Conservation (phyloP, 257 asterid genomes). For the Plantago major region DNA sequence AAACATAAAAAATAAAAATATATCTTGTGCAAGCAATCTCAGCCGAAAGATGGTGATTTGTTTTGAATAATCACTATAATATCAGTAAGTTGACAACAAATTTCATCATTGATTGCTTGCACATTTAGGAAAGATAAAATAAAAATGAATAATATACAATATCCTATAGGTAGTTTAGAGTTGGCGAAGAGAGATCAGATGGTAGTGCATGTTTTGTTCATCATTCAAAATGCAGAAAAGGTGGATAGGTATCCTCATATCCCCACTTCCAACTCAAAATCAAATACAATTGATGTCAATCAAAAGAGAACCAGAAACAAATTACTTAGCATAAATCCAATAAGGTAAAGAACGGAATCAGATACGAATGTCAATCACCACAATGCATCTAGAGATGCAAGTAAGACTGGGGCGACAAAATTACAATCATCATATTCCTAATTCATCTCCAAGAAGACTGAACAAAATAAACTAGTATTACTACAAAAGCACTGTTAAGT, state of each 20-base stretch:
- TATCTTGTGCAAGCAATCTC: too few relatives aligned
- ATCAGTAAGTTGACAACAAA: conserved; percentile 25
- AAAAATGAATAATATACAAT: background rate
- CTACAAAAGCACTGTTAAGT: too few relatives aligned
- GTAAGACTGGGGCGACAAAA: conserved; percentile 62
- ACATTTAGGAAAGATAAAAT: background rate
- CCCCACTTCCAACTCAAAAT: conserved; percentile 18
- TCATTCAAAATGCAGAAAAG: conserved; percentile 55
- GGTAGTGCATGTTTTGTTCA: conserved; percentile 87
- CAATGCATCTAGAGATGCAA: conserved; percentile 35
- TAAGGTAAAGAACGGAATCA: conserved; percentile 25
- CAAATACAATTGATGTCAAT: too few relatives aligned
- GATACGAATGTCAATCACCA: conserved; percentile 43
- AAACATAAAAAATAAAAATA: too few relatives aligned
- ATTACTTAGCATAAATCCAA: background rate
- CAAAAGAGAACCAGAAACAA: too few relatives aligned
- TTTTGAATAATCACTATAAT: conserved; percentile 39
- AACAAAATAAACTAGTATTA: too few relatives aligned
- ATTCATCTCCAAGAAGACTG: too few relatives aligned
- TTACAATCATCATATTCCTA: too few relatives aligned
- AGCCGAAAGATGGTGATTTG: conserved; percentile 55
- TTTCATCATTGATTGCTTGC: conserved; percentile 32
- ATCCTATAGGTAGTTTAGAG: too few relatives aligned
- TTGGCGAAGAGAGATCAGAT: conserved; percentile 58
- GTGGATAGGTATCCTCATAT: conserved; percentile 66